Base-by-base conservation (phyloP, 768 basidiomycete species). In the Russula foetens region DNA sequence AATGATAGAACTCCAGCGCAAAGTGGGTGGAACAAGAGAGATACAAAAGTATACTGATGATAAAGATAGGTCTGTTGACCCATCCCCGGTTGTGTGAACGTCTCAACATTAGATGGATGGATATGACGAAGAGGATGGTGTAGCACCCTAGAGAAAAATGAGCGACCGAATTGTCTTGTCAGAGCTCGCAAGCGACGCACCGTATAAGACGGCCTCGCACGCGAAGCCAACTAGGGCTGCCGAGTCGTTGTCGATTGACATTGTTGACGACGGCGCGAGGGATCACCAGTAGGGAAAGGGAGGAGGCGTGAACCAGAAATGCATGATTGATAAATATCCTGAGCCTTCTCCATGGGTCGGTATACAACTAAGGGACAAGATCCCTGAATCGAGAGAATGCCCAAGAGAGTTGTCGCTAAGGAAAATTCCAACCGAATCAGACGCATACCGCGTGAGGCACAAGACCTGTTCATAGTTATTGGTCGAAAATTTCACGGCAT, bases 191-290 rank as follows among this genome's bases (percentile, higher is more conserved):
- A 12, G 17, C 29, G 0, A 60, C 65, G 38, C 33, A 75, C 76
- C 76, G 67, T 73, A 77, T 15, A 75, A 63, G 17, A 67, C 67
- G 0, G 73, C 68, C 60, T 77, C 76, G 62, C 70, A 73, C 3
- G 58, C 71, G 53, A 76, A 76, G 26, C 75, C 75, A 47, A 75
- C 67, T 48, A 77, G 61, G 14, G 73, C 70, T 38, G 75, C 70
- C 2, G 75, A 17, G 54, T 75, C 70, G 14, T 60, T 66, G 1
- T 66, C 56, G 46, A 75, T 70, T 23, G 33, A 38, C 70, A 72
- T 74, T n/a, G 19, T 23, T 52, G 47, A 19, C 41, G 8, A 14
- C 39, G 33, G 35, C 9, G 5, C 28, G 23, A 24, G 49, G 44
- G 35, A n/a, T 29, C 19, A n/a, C 21, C 8, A 26, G 1, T 23